phyloP scores from a whole-genome alignment of 1,139 yeast genomes.

The Tardiomyces blankii region DNA sequence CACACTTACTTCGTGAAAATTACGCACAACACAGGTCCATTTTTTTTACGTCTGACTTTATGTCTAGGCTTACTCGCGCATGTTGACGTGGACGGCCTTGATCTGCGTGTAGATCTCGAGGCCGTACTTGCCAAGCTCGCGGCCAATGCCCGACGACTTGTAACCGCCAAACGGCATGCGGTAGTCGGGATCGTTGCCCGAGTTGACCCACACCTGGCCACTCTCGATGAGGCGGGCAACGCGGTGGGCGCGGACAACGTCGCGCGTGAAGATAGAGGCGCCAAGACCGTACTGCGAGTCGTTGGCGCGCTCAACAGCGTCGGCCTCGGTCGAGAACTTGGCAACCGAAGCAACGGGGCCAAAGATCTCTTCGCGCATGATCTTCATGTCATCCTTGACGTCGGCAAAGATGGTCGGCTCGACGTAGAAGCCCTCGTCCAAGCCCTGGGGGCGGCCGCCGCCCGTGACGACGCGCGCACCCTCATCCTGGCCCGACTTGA shows the following conservation, averaged over 20 bases:
- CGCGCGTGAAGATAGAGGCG: conserved; percentile 66
- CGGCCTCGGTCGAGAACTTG: conserved; percentile 59
- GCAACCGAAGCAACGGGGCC: conserved; percentile 79
- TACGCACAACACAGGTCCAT: too few relatives aligned
- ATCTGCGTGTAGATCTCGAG: conserved; percentile 61
- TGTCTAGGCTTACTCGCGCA: too few relatives aligned
- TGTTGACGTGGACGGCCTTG: conserved; percentile 40
- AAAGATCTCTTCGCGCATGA: conserved; percentile 64
- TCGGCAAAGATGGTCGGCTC: conserved; percentile 62
- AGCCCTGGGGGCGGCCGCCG: conserved; percentile 22
- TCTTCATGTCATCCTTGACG: conserved; percentile 49
- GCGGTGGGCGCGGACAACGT: conserved; percentile 42
- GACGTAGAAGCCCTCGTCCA: conserved; percentile 44
- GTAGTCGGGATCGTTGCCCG: conserved; percentile 54
- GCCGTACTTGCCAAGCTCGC: conserved; percentile 78
- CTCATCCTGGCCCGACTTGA: conserved; percentile 51
- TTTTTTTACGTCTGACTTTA: too few relatives aligned
- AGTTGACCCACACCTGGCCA: conserved; percentile 71
- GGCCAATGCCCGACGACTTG: conserved; percentile 75
- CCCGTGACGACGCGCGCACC: conserved; percentile 59
- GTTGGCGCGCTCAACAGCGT: conserved; percentile 60
- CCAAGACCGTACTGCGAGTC: conserved; percentile 71
- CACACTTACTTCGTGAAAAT: too few relatives aligned
- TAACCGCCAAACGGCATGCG: conserved; percentile 75
- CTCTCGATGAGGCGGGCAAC: conserved; percentile 56